Conservation (phyloP, 2,329 filamentous ascomycete species). For the Nigrospora osmanthi region DNA sequence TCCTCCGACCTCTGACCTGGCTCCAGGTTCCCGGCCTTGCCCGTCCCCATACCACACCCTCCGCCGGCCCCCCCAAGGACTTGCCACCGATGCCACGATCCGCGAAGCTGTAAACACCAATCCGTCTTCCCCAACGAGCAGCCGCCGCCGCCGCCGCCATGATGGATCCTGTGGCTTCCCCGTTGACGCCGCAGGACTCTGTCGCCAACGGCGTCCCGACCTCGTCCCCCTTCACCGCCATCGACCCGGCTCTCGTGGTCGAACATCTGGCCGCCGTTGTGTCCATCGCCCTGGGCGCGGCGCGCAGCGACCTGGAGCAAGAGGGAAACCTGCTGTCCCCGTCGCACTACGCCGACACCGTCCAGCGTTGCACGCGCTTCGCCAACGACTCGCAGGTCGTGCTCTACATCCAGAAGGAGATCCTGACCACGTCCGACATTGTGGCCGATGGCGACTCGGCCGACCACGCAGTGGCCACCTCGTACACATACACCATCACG, state of each 20-base stretch:
- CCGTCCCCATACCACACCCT: too few relatives aligned
- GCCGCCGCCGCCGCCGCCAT: conserved; percentile 14
- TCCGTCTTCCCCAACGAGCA: neutral
- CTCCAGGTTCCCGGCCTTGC: too few relatives aligned
- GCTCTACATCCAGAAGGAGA: conserved; percentile 85
- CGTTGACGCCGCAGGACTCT: conserved; percentile 30
- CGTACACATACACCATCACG: conserved; percentile 72
- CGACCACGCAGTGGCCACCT: conserved; percentile 28
- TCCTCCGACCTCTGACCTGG: too few relatives aligned
- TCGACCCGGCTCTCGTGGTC: conserved; percentile 63
- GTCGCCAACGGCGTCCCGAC: conserved; percentile 37
- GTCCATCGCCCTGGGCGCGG: conserved; percentile 66
- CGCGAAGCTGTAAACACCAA: neutral
- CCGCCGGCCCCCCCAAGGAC: too few relatives aligned
- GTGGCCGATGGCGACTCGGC: conserved; percentile 23
- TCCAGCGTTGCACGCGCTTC: conserved; percentile 83
- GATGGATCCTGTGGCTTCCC: conserved; percentile 46
- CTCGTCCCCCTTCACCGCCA: conserved; percentile 40
- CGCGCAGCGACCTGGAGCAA: conserved; percentile 69
- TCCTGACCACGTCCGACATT: conserved; percentile 47
- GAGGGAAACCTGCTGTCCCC: conserved; percentile 77
- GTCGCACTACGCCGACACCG: conserved; percentile 64
- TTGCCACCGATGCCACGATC: conserved; percentile 3
- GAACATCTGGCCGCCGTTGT: conserved; percentile 66
- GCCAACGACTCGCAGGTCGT: conserved; percentile 80